Base-by-base conservation (phyloP, 2,329 filamentous ascomycete species). In the Diaporthe citriasiana region DNA sequence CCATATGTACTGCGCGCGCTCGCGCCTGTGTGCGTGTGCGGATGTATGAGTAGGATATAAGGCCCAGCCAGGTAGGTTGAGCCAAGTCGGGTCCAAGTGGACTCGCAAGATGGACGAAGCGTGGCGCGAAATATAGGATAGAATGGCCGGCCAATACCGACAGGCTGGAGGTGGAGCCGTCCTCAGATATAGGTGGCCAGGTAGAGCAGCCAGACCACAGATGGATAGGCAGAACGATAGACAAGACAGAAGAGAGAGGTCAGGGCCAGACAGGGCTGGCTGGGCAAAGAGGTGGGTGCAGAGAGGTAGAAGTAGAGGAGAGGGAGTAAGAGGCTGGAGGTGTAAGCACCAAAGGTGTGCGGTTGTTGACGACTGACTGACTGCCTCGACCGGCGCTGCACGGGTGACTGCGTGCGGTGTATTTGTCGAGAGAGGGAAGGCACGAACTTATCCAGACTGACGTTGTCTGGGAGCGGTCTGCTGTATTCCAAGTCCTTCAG, bases 31-130 rank as follows among this genome's bases (percentile, higher is more conserved):
- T 9, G 57, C 15, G 57, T 60, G 57, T 27, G 57, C 7, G 56
- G 15, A 22, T 42, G 56, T 17, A 35, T 42, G 56, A 42, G 56
- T 22, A 25, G 59, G 51, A 47, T 66, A 51, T 35, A 66, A 47
- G 70, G 70, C 47, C 59, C 55, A 56, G 56, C 45, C 33, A 72
- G 45, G 30, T 25, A 25, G 42, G 30, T 35, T n/a, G 45, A 66
- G 63, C 27, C 45, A 35, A 66, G 63, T 66, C 45, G 63, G 33
- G 63, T 19, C 33, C 17, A 69, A 12, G 51, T 45, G 55, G 57
- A 73, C 59, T 57, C 35, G 63, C 53, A 66, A 74, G 53, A 57
- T 74, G 73, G 30, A 71, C 45, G 63, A 60, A 25, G 57, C 47
- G 63, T 66, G 60, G 60, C 65, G 55, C 55, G 71, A 68, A 70